These are phyloP conservation scores for Rhexocercosporidium sp. DNA, from an alignment of 2,329 filamentous ascomycete genomes.

Conservation along the genomic window DNA sequence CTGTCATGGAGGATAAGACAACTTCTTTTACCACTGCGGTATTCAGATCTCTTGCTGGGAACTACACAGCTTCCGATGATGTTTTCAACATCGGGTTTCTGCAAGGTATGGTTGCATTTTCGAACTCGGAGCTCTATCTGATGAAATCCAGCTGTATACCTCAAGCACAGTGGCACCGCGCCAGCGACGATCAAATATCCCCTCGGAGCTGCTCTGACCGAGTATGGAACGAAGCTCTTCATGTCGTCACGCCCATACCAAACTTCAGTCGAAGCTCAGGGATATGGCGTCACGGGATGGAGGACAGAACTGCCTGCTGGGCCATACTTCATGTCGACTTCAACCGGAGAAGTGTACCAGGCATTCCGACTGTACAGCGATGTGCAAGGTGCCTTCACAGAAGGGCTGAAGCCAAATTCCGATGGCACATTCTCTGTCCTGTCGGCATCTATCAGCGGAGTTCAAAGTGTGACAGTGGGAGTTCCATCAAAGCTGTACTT, in stretches of 20 bases:
- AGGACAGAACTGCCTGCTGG: slow-evolving; percentile 46
- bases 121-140: neutral
- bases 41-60: slow-evolving; percentile 30
- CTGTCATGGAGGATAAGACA: slow-evolving; percentile 31
- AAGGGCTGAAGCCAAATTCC: slow-evolving; percentile 46
- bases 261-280: slow-evolving; percentile 25
- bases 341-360: slow-evolving; percentile 51
- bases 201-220: slow-evolving; percentile 22
- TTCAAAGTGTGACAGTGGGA: slow-evolving; percentile 50
- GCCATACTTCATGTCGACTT: slow-evolving; percentile 54
- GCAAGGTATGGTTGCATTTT: slow-evolving; percentile 26
- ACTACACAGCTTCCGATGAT: slow-evolving; percentile 36
- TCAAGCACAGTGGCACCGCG: slow-evolving; percentile 25
- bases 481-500: slow-evolving; percentile 68
- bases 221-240: slow-evolving; percentile 34
- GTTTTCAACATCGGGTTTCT: slow-evolving; percentile 39
- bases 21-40: slow-evolving; percentile 27
- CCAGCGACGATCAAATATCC: slow-evolving; percentile 24
- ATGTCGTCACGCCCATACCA: slow-evolving; percentile 29
- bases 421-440: slow-evolving; percentile 50
- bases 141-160: slow-evolving; percentile 27
- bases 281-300: slow-evolving; percentile 19
- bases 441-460: slow-evolving; percentile 48
- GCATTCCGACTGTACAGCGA: slow-evolving; percentile 57
- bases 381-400: slow-evolving; percentile 54